Base-by-base conservation (phyloP, 2,329 filamentous ascomycete genomes). In the Coniochaeta ligniaria region DNA sequence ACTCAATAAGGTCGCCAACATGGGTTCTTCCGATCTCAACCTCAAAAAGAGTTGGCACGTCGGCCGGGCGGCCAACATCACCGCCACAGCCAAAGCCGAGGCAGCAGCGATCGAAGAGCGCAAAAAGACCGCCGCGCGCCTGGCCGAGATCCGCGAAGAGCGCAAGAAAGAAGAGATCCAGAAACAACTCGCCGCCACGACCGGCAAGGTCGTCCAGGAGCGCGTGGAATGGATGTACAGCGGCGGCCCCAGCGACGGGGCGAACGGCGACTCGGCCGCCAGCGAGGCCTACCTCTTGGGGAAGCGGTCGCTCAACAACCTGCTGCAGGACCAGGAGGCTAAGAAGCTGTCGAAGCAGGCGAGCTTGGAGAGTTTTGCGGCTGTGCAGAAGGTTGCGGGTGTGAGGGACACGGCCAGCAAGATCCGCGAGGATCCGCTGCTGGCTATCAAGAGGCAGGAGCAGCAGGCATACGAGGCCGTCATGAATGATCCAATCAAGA, bases 181-280 rank as follows among this genome's bases (percentile, higher is more conserved):
- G 74, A 85, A 87, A 59, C 83, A 98, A 66, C 91, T 97, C 60
- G 95, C 97, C 75, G 88, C 89, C 2, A 89, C 92, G 0, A 95
- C 95, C 41, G 92, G 93, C 68, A 93, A 92, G 70, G 83, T 89
- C 59, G 78, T 64, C 35, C 50, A 89, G 33, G 88, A 94, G 68
- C 87, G 92, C 38, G 94, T 99, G 28, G 95, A 98, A 69, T 99
- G 95, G 91, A 97, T 99, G 92, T 99, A 99, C 75, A 86, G 89
- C 67, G 94, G 94, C 1, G 56, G 56, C 3, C 92, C 95, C 8
- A 89, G 88, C 57, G 81, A 84, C 69, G 91, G 91, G 38, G 88
- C 90, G 69, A 79, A 80, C n/a, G 89, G 89, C 33, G 91, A 85
- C 43, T 85, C 83, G 5, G 94, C 97, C 73, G 95, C 98, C 75